Base-by-base conservation (phyloP, 306 rosid species). In the Rubus parviflorus region DNA sequence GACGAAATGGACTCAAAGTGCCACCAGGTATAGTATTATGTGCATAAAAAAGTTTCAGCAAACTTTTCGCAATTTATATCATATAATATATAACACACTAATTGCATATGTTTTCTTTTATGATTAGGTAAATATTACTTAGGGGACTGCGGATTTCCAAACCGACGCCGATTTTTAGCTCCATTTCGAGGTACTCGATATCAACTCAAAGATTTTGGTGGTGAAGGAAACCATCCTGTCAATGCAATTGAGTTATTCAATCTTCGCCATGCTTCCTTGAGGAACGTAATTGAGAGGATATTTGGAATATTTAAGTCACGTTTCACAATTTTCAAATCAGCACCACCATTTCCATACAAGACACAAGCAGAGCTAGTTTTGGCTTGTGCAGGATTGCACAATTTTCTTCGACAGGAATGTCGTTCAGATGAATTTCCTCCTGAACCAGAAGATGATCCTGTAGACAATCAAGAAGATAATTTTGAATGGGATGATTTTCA, bases 181-280 rank as follows among this genome's bases (percentile, higher is more conserved):
- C 64, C 64, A 57, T 57, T 57, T 57, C 37, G 38, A 57, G 38
- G 38, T 57, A 57, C 38, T 10, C 6, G 16, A 57, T 57, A 57
- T 57, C 37, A 57, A 22, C 16, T 57, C 37, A 57, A 57, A 57
- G 37, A 22, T 10, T 57, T 57, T 57, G 16, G 37, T 11, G 64
- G 64, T 57, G 64, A 57, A 22, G 3, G 16, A 57, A 57, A 57
- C 5, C 61, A 54, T n/a, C 61, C 0, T 7, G 13, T 54, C 11
- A 54, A 54, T 40, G 72, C 35, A 42, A 10, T 25, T 67, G 72
- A 67, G 35, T 41, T 67, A 41, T 67, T 67, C 46, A 67, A 42
- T 67, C 5, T 67, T 42, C 16, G 8, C 0, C 72, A 67, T 67
- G 53, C 72, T 67, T 67, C 5, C 4, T 5, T 53, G 51, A 72